Conservation (phyloP, 1,284 basidiomycete species). For the Pseudozyma sp. region DNA sequence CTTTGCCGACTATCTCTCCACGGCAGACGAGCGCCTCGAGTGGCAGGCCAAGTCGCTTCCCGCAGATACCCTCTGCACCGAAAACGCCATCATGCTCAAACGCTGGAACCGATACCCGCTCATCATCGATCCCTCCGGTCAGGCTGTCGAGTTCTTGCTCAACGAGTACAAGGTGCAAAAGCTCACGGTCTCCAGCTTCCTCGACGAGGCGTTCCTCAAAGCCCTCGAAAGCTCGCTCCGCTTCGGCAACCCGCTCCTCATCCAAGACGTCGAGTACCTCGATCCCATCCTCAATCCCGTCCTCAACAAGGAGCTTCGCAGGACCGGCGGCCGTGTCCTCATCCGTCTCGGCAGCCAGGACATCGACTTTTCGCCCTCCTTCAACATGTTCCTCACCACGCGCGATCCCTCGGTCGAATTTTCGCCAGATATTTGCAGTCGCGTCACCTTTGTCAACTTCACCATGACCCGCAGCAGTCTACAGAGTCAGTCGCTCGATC, state of each 20-base stretch:
- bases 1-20: conserved; percentile 94
- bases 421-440: conserved; percentile 97
- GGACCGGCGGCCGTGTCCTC: conserved; percentile 88
- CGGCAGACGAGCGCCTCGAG: conserved; percentile 92
- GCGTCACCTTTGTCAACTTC: conserved; percentile 99
- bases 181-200: conserved; percentile 97
- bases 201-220: conserved; percentile 98
- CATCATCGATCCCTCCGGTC: conserved; percentile 98
- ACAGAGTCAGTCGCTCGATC: conserved; percentile 96
- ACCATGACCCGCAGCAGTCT: conserved; percentile 99
- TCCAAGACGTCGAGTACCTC: conserved; percentile 96
- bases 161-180: conserved; percentile 96
- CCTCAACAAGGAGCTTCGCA: conserved; percentile 93
- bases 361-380: conserved; percentile 98
- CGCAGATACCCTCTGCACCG: conserved; percentile 92
- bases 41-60: conserved; percentile 97
- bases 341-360: conserved; percentile 98
- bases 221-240: conserved; percentile 98
- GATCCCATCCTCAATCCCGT: conserved; percentile 98
- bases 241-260: conserved; percentile 95
- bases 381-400: conserved; percentile 96
- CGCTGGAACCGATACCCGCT: conserved; percentile 97
- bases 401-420: conserved; percentile 97
- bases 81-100: conserved; percentile 97
- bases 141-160: conserved; percentile 91